Conservation (phyloP, 2,329 filamentous ascomycete species). For the Arthrobotrys sinensis region DNA sequence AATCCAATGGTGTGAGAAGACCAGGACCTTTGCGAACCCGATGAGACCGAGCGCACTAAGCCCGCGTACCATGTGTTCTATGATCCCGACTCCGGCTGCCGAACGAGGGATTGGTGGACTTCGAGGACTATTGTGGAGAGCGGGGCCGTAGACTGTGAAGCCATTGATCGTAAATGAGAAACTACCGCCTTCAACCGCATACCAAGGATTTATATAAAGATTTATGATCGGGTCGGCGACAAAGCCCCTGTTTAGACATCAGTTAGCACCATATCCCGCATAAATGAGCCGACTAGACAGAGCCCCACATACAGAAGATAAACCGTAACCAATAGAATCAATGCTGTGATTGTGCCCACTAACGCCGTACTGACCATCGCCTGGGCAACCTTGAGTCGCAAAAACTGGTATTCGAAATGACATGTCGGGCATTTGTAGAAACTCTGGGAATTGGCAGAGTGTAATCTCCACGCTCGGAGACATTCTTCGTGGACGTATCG, state of each 20-base stretch:
- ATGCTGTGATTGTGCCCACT: slow-evolving; percentile 79
- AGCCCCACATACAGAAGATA: slow-evolving; percentile 67
- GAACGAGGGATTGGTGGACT: slow-evolving; percentile 44
- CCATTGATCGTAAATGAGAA: slow-evolving; percentile 54
- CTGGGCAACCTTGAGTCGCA: slow-evolving; percentile 74
- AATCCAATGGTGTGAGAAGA: slow-evolving; percentile 79
- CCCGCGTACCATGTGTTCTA: slow-evolving; percentile 88
- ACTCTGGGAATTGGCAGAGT: slow-evolving; percentile 79
- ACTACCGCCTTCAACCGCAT: slow-evolving; percentile 55
- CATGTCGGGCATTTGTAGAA: slow-evolving; percentile 93
- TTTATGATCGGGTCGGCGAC: slow-evolving; percentile 93
- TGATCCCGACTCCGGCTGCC: slow-evolving; percentile 75
- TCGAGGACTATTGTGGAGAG: slow-evolving; percentile 19
- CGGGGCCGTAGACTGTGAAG: slow-evolving; percentile 43
- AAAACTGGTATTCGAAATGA: slow-evolving; percentile 83
- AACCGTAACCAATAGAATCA: slow-evolving; percentile 79
- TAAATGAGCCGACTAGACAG: not conserved
- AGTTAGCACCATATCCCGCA: slow-evolving; percentile 1
- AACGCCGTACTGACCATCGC: slow-evolving; percentile 76
- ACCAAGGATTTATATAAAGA: slow-evolving; percentile 82
- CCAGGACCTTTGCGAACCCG: slow-evolving; percentile 84
- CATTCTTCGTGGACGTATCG: slow-evolving; percentile 96
- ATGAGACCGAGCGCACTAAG: slow-evolving; percentile 89
- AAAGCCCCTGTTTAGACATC: slow-evolving; percentile 79
- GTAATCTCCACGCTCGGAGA: slow-evolving; percentile 83